A percentile compares a stretch with the other conserved stretches of the same genome.
phyloP scores from a whole-genome alignment of 1,284 basidiomycete species.

The Golubevia sp. region DNA sequence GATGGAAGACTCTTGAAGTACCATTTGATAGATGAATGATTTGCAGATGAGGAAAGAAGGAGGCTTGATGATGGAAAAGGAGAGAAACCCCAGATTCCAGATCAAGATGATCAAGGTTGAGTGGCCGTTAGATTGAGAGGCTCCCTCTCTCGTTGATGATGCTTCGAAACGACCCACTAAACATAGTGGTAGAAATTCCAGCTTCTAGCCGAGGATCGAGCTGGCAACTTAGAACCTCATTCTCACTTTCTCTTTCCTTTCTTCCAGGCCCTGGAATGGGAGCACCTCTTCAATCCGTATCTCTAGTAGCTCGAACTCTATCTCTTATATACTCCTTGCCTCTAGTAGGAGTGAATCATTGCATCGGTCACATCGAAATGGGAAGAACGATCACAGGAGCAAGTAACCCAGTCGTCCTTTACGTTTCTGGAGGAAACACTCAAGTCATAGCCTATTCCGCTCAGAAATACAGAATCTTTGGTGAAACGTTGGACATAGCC shows the following conservation, averaged over 20 bases:
- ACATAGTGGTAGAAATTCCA: too few species aligned
- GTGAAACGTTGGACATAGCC: conserved; percentile 97
- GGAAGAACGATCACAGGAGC: conserved; percentile 93
- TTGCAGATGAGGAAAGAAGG: too few species aligned
- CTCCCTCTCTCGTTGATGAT: too few species aligned
- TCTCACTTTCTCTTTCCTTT: conserved; percentile 4
- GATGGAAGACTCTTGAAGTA: too few species aligned
- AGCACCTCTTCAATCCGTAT: conserved; percentile 91
- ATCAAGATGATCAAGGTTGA: too few species aligned
- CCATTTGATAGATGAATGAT: too few species aligned
- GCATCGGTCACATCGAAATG: conserved; percentile 99
- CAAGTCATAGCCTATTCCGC: conserved; percentile 96
- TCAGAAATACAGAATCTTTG: conserved; percentile 96
- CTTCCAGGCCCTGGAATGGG: conserved; percentile 92
- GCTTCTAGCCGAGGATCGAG: too few species aligned
- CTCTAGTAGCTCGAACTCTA: conserved; percentile 89
- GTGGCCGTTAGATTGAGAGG: too few species aligned
- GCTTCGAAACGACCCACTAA: too few species aligned
- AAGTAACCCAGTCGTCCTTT: conserved; percentile 92
- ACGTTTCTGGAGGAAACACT: conserved; percentile 98
- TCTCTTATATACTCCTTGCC: conserved; percentile 87
- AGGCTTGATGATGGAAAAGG: too few species aligned
- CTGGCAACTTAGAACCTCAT: not conserved
- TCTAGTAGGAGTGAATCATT: conserved; percentile 96
- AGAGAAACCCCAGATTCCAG: too few species aligned